These are phyloP conservation scores for Calonectria multiphialidica DNA, from an alignment of 2,329 filamentous ascomycete species.

Conservation along the genomic window DNA sequence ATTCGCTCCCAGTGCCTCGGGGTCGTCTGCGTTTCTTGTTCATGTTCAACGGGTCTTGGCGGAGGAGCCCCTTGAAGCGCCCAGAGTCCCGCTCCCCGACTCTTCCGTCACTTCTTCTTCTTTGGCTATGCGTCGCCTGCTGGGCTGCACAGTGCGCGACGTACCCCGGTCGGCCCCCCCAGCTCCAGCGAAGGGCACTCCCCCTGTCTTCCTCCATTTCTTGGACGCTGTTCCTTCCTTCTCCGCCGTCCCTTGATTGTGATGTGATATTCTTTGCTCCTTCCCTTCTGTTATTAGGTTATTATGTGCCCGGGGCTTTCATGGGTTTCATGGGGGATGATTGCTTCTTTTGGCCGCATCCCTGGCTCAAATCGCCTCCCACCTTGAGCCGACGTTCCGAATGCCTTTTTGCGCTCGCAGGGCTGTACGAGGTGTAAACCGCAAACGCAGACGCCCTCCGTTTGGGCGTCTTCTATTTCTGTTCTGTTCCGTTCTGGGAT, in stretches of 20 bases:
- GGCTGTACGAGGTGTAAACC: no score
- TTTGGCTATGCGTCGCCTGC: background rate
- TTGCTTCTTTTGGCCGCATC: background rate
- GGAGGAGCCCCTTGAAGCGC: background rate
- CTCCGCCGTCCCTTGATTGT: background rate
- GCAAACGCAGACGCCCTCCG: no score
- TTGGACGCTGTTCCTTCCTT: background rate
- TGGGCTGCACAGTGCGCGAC: background rate
- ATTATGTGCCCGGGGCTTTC: no score
- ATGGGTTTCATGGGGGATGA: background rate
- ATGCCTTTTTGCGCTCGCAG: no score
- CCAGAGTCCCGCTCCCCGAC: background rate
- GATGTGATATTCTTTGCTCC: background rate
- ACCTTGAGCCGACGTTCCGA: no score
- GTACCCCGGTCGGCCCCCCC: background rate
- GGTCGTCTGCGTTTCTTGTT: background rate
- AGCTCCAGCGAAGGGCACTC: background rate
- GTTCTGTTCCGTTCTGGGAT: no score
- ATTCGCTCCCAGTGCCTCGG: background rate
- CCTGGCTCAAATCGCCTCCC: background rate
- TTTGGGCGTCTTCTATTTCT: background rate
- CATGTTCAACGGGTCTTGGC: slow-evolving; percentile 5
- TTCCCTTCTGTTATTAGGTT: no score
- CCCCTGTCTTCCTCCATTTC: background rate
- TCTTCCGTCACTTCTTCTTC: background rate